Base-by-base conservation (phyloP, 139 green algal species). In the Edaphochlamys debaryana region DNA sequence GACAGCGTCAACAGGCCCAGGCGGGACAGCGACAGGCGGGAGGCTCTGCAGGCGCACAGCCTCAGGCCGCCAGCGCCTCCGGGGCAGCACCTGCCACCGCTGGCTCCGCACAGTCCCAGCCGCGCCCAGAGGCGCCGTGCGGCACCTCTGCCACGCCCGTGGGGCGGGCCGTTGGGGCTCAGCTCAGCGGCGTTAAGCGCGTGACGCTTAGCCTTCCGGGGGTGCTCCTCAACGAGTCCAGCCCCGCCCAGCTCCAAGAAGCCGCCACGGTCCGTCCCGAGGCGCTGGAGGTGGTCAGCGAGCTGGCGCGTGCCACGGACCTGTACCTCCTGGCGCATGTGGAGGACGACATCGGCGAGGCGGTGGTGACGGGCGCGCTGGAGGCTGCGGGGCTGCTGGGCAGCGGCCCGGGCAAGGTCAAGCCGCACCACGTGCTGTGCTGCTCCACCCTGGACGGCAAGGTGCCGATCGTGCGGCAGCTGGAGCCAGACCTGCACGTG, bases 401-500 rank as follows among this genome's bases (percentile, higher is more conserved):
- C 15, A 63, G 17, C 11, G 58, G 69, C 0, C 50, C 77, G 4
- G 87, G 90, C 20, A 81, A 91, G 80, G 36, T 93, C 25, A 54
- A 38, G 41, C 83, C 88, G 4, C 91, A 94, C 56, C 69, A 89
- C 45, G 36, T 95, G 80, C 79, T 98, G 60, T 96, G 96, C 82
- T 98, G 94, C 87, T 88, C 82, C 42, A 97, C 92, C 17, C 48
- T 91, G 50, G 89, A 92, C 0, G 94, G 95, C 80, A 98, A 97
- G 87, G 87, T 93, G 23, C 94, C 93, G 22, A 89, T 97, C 9
- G 94, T 96, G 58, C 72, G 94, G 27, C 94, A 98, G 85, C 78
- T 98, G 32, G 94, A 98, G 82, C 94, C 95, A 17, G 88, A 95
- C 5, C 82, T 98, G 69, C 95, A 98, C 76, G 79, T 98, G 23